phyloP scores from a whole-genome alignment of 2,329 filamentous ascomycete species.

The Hypoxylon sp. region DNA sequence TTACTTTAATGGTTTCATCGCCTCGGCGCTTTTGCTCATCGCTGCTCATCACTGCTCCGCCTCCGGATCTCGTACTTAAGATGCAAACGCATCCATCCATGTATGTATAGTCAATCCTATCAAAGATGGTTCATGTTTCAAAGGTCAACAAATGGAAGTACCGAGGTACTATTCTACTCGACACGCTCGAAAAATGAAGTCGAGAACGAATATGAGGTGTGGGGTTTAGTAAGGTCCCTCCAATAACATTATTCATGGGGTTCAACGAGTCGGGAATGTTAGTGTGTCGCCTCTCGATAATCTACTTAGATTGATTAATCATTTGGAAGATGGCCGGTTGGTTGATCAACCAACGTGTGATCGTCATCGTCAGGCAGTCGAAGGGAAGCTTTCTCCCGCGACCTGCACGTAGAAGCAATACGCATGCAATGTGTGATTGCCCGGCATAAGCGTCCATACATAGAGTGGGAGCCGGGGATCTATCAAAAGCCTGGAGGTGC shows the following conservation, averaged over 20 bases:
- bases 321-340: slow-evolving; percentile 48
- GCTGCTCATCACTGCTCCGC: slow-evolving; percentile 29
- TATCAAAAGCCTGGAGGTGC: slow-evolving; percentile 21
- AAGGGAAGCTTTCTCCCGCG: slow-evolving; percentile 46
- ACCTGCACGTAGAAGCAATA: slow-evolving; percentile 43
- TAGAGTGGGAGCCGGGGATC: slow-evolving; percentile 33
- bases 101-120: slow-evolving; percentile 24
- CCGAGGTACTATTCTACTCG: slow-evolving; percentile 15
- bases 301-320: slow-evolving; percentile 49
- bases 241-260: slow-evolving; percentile 27
- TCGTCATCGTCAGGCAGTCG: slow-evolving; percentile 45
- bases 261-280: slow-evolving; percentile 37
- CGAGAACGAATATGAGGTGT: slow-evolving; percentile 6
- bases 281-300: slow-evolving; percentile 47
- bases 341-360: slow-evolving; percentile 42
- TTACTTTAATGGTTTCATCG: slow-evolving; percentile 46
- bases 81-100: neutral
- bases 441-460: slow-evolving; percentile 43
- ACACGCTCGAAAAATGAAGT: slow-evolving; percentile 15
- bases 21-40: slow-evolving; percentile 38
- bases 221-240: slow-evolving; percentile 28
- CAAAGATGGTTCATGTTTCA: slow-evolving; percentile 29
- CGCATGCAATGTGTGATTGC: slow-evolving; percentile 46
- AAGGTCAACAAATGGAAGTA: slow-evolving; percentile 12
- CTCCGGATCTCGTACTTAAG: slow-evolving; percentile 9